Percentiles rank a stretch among this genome's conserved stretches.
Conservation (phyloP, 352 stramenopile genomes). For the Blastocystis hominis region DNA sequence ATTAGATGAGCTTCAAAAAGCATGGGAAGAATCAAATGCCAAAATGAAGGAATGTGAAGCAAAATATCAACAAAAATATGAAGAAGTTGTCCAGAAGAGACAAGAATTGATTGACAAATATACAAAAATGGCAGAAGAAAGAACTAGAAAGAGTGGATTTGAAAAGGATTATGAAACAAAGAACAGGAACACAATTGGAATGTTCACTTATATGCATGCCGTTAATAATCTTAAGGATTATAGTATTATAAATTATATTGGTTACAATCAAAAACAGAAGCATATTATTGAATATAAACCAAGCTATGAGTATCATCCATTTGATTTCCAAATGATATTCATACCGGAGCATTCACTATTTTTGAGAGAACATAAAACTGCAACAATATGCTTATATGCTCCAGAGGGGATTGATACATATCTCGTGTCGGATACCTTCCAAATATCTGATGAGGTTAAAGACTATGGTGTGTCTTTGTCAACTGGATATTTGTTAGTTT, state of each 20-base stretch:
- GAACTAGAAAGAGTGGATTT: neutral
- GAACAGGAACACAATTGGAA: neutral
- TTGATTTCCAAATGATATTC: neutral
- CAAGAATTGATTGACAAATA: neutral
- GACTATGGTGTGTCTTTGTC: no score
- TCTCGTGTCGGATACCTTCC: neutral
- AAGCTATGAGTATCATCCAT: neutral
- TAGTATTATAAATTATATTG: neutral
- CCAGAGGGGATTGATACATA: no score
- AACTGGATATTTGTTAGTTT: neutral
- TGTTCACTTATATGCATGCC: neutral
- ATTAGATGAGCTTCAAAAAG: neutral
- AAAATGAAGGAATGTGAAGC: neutral
- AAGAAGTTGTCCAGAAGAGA: neutral
- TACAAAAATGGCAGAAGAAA: neutral
- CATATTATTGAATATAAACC: neutral
- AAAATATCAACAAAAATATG: neutral
- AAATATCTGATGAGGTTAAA: neutral
- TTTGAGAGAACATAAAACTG: no score
- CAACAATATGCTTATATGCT: no score
- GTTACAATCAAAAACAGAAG: neutral
- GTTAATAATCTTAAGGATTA: neutral
- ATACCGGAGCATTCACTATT: neutral
- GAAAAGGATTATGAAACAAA: neutral
- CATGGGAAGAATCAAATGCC: neutral